phyloP scores from a whole-genome alignment of 495 filamentous ascomycete genomes.

The Schizothecium vesticola region DNA sequence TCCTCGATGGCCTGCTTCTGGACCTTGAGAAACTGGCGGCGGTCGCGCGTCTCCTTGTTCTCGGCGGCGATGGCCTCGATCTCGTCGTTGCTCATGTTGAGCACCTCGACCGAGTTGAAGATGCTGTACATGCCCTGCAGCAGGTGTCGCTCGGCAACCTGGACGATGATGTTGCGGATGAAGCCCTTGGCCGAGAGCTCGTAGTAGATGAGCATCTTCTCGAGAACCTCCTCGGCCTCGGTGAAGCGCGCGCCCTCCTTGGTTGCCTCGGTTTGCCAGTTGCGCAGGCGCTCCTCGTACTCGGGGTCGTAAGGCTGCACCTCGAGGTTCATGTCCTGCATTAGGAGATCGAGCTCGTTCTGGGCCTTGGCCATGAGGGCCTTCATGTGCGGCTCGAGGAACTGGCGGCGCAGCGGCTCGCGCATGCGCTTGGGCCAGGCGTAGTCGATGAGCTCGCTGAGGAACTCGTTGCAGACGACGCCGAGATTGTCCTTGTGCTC shows the following conservation, averaged over 20 bases:
- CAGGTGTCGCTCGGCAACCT: constrained; percentile 36
- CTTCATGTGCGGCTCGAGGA: constrained; percentile 35
- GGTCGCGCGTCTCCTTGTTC: constrained; percentile 35
- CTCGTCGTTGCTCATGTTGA: constrained; percentile 24
- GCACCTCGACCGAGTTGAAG: constrained; percentile 33
- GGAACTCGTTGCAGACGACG: constrained; percentile 41
- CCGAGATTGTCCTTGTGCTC: constrained; percentile 41
- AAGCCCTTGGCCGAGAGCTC: constrained; percentile 36
- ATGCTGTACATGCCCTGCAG: constrained; percentile 37
- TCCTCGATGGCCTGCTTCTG: constrained; percentile 38
- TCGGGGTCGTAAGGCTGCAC: constrained; percentile 40
- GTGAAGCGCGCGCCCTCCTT: constrained; percentile 27
- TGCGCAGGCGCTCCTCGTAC: constrained; percentile 33
- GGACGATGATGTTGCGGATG: constrained; percentile 35
- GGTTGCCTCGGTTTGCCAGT: constrained; percentile 24
- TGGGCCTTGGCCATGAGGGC: constrained; percentile 33
- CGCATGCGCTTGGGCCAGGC: constrained; percentile 40
- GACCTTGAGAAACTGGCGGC: constrained; percentile 25
- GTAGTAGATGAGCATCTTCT: constrained; percentile 43
- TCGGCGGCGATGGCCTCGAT: constrained; percentile 36
- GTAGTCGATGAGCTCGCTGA: constrained; percentile 36
- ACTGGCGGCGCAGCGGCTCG: constrained; percentile 31
- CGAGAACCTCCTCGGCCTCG: constrained; percentile 36
- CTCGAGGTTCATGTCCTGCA: constrained; percentile 34
- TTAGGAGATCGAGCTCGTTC: constrained; percentile 32